These are phyloP conservation scores for Lobulomyces angularis DNA, from an alignment of 192 early-diverging fungal species.

Conservation along the genomic window DNA sequence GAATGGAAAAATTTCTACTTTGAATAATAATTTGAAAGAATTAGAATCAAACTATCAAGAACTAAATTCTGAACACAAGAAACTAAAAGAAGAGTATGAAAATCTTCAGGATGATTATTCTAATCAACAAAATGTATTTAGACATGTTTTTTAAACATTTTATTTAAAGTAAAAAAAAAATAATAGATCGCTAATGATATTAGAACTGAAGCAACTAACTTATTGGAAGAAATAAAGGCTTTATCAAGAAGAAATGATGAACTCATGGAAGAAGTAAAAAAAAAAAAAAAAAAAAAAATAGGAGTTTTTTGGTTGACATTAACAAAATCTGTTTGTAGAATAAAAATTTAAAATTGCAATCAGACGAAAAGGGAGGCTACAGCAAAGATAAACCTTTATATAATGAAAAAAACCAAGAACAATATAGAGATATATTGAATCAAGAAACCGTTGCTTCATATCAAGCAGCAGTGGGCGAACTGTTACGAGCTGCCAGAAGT, in stretches of 20 bases:
- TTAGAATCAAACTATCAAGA: conserved; percentile 14
- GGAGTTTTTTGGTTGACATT: not conserved
- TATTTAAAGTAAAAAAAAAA: conserved; percentile 8
- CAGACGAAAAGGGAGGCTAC: not conserved
- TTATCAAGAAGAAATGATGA: conserved; percentile 52
- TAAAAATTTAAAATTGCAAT: conserved; percentile 8
- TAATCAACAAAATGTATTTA: conserved; percentile 53
- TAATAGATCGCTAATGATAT: conserved; percentile 55
- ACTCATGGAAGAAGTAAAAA: conserved; percentile 24
- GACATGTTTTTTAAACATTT: conserved; percentile 1
- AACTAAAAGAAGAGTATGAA: conserved; percentile 47
- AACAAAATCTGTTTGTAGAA: conserved; percentile 5
- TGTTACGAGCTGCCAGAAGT: conserved; percentile 62
- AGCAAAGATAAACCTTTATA: not conserved
- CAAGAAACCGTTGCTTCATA: conserved; percentile 58
- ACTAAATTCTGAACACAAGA: conserved; percentile 22
- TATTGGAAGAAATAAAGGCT: conserved; percentile 56
- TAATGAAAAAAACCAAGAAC: conserved; percentile 11
- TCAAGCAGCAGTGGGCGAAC: conserved; percentile 69
- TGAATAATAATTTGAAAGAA: too few relatives aligned
- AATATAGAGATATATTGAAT: conserved; percentile 55
- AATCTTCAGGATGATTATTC: conserved; percentile 60
- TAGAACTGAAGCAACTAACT: conserved; percentile 49
- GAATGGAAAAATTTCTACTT: too few relatives aligned
- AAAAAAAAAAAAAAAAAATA: conserved; percentile 23